phyloP scores from a whole-genome alignment of 202 grass and related monocot genomes.

The Panicum hallii region DNA sequence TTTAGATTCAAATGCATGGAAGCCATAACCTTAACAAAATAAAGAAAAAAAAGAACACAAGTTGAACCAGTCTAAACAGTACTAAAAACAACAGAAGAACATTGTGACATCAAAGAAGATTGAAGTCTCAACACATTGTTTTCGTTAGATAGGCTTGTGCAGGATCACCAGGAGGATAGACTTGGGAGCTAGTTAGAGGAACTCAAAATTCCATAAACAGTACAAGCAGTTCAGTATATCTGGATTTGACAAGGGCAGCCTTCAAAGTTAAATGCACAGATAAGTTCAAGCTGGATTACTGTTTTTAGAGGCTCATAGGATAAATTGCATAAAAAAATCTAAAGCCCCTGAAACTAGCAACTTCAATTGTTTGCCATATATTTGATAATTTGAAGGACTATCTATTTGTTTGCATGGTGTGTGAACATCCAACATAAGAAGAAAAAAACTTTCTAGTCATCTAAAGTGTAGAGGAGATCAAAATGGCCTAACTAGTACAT shows the following conservation, averaged over 20 bases:
- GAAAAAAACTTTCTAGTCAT: background rate
- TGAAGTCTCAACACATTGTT: constrained; percentile 2
- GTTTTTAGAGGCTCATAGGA: background rate
- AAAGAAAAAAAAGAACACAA: constrained; percentile 12
- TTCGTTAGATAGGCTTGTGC: background rate
- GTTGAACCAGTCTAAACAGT: constrained; percentile 11
- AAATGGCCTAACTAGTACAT: background rate
- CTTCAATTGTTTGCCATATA: constrained; percentile 1
- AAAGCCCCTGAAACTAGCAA: background rate
- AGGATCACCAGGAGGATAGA: background rate
- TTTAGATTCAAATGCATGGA: constrained; percentile 22
- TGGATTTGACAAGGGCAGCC: constrained; percentile 16
- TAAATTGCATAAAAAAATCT: background rate
- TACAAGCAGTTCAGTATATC: constrained; percentile 2
- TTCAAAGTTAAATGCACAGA: background rate
- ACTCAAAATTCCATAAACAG: background rate
- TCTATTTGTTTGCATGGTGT: constrained; percentile 22
- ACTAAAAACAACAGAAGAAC: constrained; percentile 23
- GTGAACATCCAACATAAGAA: constrained; percentile 17
- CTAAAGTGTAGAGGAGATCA: background rate
- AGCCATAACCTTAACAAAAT: background rate
- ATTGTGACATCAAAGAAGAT: background rate
- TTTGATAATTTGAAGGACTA: background rate
- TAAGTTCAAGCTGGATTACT: background rate
- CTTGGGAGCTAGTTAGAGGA: background rate